These are phyloP conservation scores for Schrenkiella parvula DNA, from an alignment of 345 rosid genomes.

Conservation along the genomic window DNA sequence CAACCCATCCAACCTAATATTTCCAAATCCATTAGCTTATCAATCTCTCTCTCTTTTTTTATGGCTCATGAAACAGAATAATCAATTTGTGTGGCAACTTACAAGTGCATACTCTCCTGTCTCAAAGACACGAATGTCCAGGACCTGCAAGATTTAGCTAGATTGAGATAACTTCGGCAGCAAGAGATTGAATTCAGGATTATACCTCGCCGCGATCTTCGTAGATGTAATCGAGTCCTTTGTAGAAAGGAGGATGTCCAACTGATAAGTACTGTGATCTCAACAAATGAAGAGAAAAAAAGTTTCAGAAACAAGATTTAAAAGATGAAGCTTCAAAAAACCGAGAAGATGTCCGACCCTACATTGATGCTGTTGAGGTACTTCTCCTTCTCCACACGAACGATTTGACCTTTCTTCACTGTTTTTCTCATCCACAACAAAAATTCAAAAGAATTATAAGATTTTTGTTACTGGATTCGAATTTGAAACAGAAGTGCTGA, in stretches of 20 bases:
- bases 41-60: background rate
- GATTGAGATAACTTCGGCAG: background rate
- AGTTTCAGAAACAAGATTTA: background rate
- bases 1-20: conserved; percentile 81
- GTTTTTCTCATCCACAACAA: conserved; percentile 25
- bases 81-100: conserved; percentile 35
- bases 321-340: background rate
- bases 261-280: conserved; percentile 78
- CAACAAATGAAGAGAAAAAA: background rate
- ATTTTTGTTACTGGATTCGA: background rate
- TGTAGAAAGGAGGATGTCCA: conserved; percentile 93
- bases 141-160: conserved; percentile 40
- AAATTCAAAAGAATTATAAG: background rate
- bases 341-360: background rate
- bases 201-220: conserved; percentile 95
- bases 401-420: conserved; percentile 99
- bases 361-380: conserved; percentile 88
- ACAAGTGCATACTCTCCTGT: conserved; percentile 95
- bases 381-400: conserved; percentile 95
- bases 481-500: background rate
- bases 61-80: background rate
- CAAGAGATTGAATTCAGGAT: background rate
- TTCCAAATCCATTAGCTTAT: background rate
- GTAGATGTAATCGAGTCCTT: conserved; percentile 88
- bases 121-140: conserved; percentile 82